These are phyloP conservation scores for Sporisorium iseilematis-ciliati DNA, from an alignment of 1,284 basidiomycete genomes.

Conservation along the genomic window DNA sequence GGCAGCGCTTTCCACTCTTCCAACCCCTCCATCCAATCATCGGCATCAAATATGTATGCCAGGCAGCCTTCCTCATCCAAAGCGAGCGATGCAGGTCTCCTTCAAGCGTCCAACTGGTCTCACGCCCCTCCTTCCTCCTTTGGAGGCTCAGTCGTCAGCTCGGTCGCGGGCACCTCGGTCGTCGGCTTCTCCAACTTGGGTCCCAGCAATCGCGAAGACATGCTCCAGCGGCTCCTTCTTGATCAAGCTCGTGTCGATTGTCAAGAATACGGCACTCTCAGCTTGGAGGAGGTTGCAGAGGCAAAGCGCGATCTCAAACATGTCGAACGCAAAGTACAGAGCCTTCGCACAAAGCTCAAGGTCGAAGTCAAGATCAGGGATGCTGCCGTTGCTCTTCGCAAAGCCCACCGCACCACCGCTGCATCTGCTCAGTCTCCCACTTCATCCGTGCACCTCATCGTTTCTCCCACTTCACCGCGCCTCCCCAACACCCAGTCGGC, in stretches of 20 bases:
- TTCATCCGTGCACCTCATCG: slow-evolving; percentile 15
- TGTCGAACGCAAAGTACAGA: slow-evolving; percentile 44
- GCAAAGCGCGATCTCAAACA: slow-evolving; percentile 53
- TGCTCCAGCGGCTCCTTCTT: slow-evolving; percentile 47
- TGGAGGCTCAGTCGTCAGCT: slow-evolving; percentile 41
- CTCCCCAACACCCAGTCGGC: slow-evolving; percentile 1
- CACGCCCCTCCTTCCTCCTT: slow-evolving; percentile 48
- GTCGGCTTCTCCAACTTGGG: slow-evolving; percentile 29
- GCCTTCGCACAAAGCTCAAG: slow-evolving; percentile 54
- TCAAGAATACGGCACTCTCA: slow-evolving; percentile 49
- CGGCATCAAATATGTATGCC: slow-evolving; percentile 16
- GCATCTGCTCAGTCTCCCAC: slow-evolving; percentile 30
- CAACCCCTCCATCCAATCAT: slow-evolving; percentile 39
- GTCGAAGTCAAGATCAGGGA: slow-evolving; percentile 60
- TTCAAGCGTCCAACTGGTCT: slow-evolving; percentile 31
- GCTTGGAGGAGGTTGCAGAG: slow-evolving; percentile 54
- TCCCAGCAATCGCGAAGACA: slow-evolving; percentile 39
- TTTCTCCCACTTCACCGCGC: slow-evolving; percentile 31
- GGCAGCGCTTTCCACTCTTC: slow-evolving; percentile 31
- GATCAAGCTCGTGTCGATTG: slow-evolving; percentile 55
- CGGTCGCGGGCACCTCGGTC: slow-evolving; percentile 13
- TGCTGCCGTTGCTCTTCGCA: slow-evolving; percentile 59
- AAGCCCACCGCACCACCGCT: slow-evolving; percentile 47
- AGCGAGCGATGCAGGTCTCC: slow-evolving; percentile 23
- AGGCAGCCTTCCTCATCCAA: slow-evolving; percentile 13